Evolutionary conservation across 1,139 yeast species (phyloP).

Genomic region (Scheffersomyces stambukii): DNA sequence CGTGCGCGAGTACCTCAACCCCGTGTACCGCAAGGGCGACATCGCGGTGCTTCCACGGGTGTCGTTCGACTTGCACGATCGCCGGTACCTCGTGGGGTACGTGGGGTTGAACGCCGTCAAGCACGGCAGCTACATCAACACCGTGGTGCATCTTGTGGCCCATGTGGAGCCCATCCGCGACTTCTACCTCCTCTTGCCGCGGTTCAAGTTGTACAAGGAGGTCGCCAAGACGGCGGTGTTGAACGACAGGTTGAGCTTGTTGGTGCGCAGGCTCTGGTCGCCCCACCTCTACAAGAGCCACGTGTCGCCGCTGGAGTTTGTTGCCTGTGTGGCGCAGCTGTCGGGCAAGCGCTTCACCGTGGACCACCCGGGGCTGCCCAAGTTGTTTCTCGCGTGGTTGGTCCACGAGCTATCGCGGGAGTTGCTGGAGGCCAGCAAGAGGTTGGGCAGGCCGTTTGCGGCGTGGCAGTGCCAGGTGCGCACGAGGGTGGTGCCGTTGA

Average conservation of each 20-base stretch:
- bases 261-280: constrained; percentile 64
- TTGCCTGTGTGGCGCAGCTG: constrained; percentile 41
- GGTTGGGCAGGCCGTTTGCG: constrained; percentile 3
- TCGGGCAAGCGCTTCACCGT: constrained; percentile 42
- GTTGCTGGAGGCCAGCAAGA: too few species aligned
- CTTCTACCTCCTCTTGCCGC: constrained; percentile 32
- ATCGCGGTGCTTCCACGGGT: constrained; percentile 16
- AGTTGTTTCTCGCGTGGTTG: constrained; percentile 55
- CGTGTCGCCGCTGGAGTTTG: constrained; percentile 63
- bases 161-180: constrained; percentile 56
- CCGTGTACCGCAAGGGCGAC: constrained; percentile 36
- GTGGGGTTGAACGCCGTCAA: constrained; percentile 59
- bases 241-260: constrained; percentile 33
- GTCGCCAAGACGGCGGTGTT: constrained; percentile 17
- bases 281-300: constrained; percentile 53
- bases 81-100: constrained; percentile 55
- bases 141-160: constrained; percentile 49
- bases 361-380: constrained; percentile 30
- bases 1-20: constrained; percentile 50
- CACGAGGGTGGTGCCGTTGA: constrained; percentile 23
- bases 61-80: constrained; percentile 39
- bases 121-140: constrained; percentile 50
- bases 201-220: constrained; percentile 7
- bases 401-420: constrained; percentile 18
- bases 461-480: constrained; percentile 53